phyloP scores from a whole-genome alignment of 2,329 filamentous ascomycete genomes.

The Coniochaeta prunicola region DNA sequence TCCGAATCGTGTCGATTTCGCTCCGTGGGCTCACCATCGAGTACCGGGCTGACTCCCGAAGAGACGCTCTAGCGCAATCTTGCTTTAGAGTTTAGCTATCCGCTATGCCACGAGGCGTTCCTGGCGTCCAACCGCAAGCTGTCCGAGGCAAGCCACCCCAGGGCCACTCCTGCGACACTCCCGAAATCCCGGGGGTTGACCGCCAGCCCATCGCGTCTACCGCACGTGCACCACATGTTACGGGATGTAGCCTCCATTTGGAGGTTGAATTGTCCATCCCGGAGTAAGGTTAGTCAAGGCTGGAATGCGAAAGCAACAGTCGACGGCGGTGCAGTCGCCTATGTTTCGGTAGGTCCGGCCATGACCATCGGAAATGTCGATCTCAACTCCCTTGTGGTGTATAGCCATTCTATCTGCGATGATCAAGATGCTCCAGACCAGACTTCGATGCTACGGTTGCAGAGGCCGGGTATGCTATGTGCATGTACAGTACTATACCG shows the following conservation, averaged over 20 bases:
- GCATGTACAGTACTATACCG: too few relatives aligned
- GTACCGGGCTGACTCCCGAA: background rate
- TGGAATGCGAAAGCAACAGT: too few relatives aligned
- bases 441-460: background rate
- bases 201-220: background rate
- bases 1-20: too few relatives aligned
- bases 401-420: background rate
- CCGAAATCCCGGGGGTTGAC: background rate
- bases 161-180: background rate
- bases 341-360: background rate
- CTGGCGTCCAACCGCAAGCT: background rate
- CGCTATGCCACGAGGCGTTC: background rate
- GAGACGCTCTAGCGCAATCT: background rate
- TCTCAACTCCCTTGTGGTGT: background rate
- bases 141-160: background rate
- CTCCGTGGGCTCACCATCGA: background rate
- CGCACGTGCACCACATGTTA: background rate
- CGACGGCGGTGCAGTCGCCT: background rate
- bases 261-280: too few relatives aligned
- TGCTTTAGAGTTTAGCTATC: background rate
- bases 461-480: background rate
- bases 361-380: background rate
- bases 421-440: background rate
- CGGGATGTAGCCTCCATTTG: too few relatives aligned
- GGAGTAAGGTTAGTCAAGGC: too few relatives aligned